Conservation (phyloP, 306 rosid genomes). For the Prunus persica region Prunus_persica_NCBIv2 NC_034011.1:19529001-19529500, state of each 20-base stretch:
- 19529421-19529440: constrained; percentile 83
- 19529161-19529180: neutral
- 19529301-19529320: neutral
- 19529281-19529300: neutral
- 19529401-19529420: constrained; percentile 77
- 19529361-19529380: constrained; percentile 1
- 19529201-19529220: neutral
- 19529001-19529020: neutral
- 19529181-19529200: neutral
- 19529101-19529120: neutral
- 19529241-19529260: neutral
- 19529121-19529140: neutral
- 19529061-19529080: neutral
- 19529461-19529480: constrained; percentile 83
- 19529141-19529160: neutral
- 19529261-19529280: neutral
- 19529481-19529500: constrained; percentile 70
- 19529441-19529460: constrained; percentile 76
- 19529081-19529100: neutral
- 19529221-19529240: neutral
- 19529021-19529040: neutral
- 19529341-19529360: neutral
- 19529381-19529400: constrained; percentile 68
- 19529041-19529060: neutral
- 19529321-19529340: neutral